Base-by-base conservation (phyloP, 129 eudicot species). In the sunflower (Helianthus annuus) region DNA sequence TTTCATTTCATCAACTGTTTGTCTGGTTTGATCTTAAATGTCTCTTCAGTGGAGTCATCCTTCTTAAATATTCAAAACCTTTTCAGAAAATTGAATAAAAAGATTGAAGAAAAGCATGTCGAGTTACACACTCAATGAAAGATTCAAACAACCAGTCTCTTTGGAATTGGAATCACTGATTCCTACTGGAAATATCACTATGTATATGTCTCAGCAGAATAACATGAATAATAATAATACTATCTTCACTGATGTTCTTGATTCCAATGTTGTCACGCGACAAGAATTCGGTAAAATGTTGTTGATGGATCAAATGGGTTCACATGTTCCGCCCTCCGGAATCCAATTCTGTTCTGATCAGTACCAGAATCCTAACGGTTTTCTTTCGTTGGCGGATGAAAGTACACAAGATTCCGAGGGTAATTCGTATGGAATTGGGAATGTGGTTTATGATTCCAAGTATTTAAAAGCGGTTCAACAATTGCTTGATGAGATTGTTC, bases 381-480 rank as follows among this genome's bases (percentile, higher is more conserved):
- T 77, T 54, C 79, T 82, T 44, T 71, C 87, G 4, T 71, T 80
- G 46, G 46, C 4, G 58, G 24, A 53, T 53, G 58, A 53, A 17
- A 53, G 11, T 17, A 54, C 13, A 6, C 60, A 17, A 54, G 60
- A 54, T 54, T 52, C 38, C 70, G 78, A 59, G 78, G 16, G 69
- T 79, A 2, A 75, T 15, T 32, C 79, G 3, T 83, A 71, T 24
- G 86, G 79, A n/a, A 78, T 82, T 72, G 74, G 84, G 15, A 79
- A 80, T 54, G 73, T 74, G 5, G 65, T 86, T 75, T 67, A 89
- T 10, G 79, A 76, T 72, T 89, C 96, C 5, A 92, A 85, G 81
- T 92, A 92, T 70, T 72, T 89, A 78, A 89, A 83, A 78, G 86
- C 91, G 24, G 88, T 91, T 64, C 98, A 89, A 71, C 73, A 87